Conservation (phyloP, 441 rosid species). For the Syzygium malaccense region DNA sequence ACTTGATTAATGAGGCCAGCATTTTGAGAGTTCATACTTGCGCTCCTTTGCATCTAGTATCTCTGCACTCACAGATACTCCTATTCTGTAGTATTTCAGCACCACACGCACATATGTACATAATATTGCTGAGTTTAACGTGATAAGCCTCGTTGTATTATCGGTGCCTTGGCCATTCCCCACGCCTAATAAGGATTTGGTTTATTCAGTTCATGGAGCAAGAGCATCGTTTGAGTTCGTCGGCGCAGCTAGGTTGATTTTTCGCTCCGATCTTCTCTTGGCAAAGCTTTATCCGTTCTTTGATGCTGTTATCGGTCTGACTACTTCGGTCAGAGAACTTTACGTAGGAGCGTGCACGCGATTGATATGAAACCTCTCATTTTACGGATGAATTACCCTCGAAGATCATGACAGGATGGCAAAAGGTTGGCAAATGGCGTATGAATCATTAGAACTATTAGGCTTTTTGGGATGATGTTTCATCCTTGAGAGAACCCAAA, state of each 20-base stretch:
- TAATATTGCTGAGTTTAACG: not conserved
- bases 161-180: not conserved
- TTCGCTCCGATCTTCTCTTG: fast-evolving
- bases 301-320: not conserved
- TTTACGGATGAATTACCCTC: not conserved
- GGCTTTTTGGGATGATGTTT: not conserved
- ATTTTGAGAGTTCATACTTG: not conserved
- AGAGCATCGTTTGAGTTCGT: not conserved
- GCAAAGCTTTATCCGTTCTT: not conserved
- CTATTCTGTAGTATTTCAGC: not conserved
- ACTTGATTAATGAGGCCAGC: constrained; percentile 15
- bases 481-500: not conserved
- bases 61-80: not conserved
- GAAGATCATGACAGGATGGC: not conserved
- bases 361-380: not conserved
- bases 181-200: not conserved
- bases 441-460: not conserved
- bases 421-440: not conserved
- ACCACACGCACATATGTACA: not conserved
- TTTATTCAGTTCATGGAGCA: not conserved
- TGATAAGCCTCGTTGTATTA: not conserved
- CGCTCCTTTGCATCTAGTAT: not conserved
- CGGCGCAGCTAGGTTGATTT: not conserved
- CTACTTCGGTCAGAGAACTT: not conserved
- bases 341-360: not conserved